Evolutionary conservation across 2,329 filamentous ascomycete species (phyloP).

Genomic region (Atkinsonella texensis): DNA sequence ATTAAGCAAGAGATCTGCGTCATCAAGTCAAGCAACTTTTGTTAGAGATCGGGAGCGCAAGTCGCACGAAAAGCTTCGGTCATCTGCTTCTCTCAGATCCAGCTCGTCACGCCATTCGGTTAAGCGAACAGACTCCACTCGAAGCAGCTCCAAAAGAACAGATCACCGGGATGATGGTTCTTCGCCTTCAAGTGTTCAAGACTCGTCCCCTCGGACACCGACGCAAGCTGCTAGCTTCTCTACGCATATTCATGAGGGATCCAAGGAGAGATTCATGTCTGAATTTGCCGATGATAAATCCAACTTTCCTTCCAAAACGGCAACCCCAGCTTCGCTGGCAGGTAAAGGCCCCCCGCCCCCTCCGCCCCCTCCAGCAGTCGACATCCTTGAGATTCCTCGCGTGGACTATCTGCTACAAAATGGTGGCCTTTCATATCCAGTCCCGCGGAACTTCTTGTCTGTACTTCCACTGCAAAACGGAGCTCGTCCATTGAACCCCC

Average conservation of each 20-base stretch:
- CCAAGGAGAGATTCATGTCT: constrained; percentile 25
- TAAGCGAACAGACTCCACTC: constrained; percentile 27
- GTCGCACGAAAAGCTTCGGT: constrained; percentile 24
- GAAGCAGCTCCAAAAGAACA: constrained; percentile 22
- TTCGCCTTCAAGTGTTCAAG: constrained; percentile 34
- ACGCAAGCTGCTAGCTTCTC: constrained; percentile 42
- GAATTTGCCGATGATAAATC: constrained; percentile 22
- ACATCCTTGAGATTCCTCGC: constrained; percentile 59
- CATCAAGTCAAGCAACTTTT: constrained; percentile 47
- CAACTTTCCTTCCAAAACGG: constrained; percentile 24
- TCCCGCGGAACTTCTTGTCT: constrained; percentile 63
- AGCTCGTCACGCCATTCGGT: constrained; percentile 22
- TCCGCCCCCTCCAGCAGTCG: constrained; percentile 63
- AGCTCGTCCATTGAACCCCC: constrained; percentile 48
- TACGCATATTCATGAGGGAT: constrained; percentile 27
- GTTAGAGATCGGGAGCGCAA: constrained; percentile 26
- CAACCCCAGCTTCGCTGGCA: constrained; percentile 23
- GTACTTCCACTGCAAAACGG: constrained; percentile 46
- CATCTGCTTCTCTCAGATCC: constrained; percentile 22
- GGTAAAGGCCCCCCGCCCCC: constrained; percentile 37
- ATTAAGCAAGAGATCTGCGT: constrained; percentile 40
- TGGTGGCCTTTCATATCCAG: constrained; percentile 61
- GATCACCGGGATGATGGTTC: constrained; percentile 30
- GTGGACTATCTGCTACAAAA: constrained; percentile 90
- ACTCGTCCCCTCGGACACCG: constrained; percentile 50